A percentile compares a stretch with the other conserved stretches of the same genome.
Evolutionary conservation across 75 land plant species (phyloP).

Genomic region (Larix kaempferi): DNA sequence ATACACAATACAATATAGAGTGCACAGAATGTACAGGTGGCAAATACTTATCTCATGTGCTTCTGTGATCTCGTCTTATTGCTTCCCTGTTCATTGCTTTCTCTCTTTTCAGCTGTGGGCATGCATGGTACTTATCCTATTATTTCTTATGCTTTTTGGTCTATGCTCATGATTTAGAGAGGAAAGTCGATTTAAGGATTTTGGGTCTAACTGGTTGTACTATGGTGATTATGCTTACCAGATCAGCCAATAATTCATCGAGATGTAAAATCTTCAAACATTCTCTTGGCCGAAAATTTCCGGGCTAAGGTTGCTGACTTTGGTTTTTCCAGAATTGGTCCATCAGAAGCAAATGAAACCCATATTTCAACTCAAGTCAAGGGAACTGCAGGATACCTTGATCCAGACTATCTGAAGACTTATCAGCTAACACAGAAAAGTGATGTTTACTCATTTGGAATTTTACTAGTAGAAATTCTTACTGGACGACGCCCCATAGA

Average conservation of each 20-base stretch:
- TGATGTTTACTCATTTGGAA: conserved; percentile 94
- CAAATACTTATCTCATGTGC: no score
- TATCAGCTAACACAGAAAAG: conserved; percentile 87
- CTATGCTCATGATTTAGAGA: neutral
- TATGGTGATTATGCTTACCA: conserved; percentile 18
- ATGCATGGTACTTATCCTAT: neutral
- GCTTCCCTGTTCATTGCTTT: no score
- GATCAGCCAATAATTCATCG: conserved; percentile 90
- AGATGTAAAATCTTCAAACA: conserved; percentile 96
- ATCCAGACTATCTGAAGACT: conserved; percentile 94
- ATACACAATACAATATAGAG: no score
- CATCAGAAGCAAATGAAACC: conserved; percentile 63
- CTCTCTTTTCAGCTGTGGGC: neutral
- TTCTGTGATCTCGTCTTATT: no score
- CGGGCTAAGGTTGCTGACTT: conserved; percentile 97
- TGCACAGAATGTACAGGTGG: no score
- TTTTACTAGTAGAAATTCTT: conserved; percentile 75
- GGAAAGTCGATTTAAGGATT: neutral
- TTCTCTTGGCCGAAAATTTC: conserved; percentile 71
- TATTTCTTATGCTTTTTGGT: neutral
- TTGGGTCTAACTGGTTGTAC: conserved; percentile 4
- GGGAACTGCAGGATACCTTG: conserved; percentile 97
- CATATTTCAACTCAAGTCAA: conserved; percentile 96
- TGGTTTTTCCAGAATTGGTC: conserved; percentile 89
- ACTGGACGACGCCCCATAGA: conserved; percentile 95